Conservation (phyloP, 176 grass and related monocot species). For the Microstegium vimineum region DNA sequence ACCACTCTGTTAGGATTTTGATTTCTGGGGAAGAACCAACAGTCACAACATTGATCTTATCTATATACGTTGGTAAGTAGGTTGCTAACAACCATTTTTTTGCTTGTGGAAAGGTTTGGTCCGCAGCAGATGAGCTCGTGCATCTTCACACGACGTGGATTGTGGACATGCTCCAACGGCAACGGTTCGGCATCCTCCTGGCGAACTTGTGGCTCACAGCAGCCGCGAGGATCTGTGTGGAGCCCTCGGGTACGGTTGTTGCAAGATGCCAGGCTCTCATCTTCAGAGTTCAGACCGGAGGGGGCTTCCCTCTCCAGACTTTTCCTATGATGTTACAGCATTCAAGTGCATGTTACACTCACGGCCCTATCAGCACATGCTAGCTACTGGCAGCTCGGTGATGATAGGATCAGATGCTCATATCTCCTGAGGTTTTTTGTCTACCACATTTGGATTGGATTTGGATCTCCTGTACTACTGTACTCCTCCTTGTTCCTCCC, state of each 20-base stretch:
- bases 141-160: neutral
- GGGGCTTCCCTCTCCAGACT: neutral
- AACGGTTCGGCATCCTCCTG: neutral
- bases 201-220: constrained; percentile 25
- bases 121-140: constrained; percentile 1
- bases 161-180: neutral
- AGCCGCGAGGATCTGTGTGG: constrained; percentile 18
- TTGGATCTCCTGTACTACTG: neutral
- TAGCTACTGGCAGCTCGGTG: neutral
- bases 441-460: constrained; percentile 2
- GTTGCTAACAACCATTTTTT: constrained; percentile 9
- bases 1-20: too few relatives aligned
- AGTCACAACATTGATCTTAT: constrained; percentile 1
- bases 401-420: constrained; percentile 20
- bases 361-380: constrained; percentile 47
- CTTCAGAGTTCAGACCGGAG: neutral
- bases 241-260: neutral
- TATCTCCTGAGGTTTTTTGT: constrained; percentile 9
- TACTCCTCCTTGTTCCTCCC: neutral
- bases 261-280: constrained; percentile 9
- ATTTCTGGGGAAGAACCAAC: constrained; percentile 14
- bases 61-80: neutral
- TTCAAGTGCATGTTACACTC: constrained; percentile 29
- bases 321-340: constrained; percentile 33
- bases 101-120: constrained; percentile 32